Evolutionary conservation across 495 filamentous ascomycete species (phyloP).

Genomic region (Talaromyces proteolyticus): DNA sequence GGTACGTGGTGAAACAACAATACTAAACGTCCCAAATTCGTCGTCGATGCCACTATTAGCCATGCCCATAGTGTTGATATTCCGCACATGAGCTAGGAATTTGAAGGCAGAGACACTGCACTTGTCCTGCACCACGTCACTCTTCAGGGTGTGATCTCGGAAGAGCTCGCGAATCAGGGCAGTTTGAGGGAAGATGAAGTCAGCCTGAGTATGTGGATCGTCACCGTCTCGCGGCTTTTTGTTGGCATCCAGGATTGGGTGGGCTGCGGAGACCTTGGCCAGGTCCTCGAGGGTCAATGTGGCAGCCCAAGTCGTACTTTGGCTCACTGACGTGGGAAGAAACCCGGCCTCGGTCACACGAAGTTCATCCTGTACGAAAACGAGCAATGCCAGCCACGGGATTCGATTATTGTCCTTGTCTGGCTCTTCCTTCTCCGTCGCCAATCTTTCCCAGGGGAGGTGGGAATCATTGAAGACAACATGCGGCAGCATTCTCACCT

Average conservation of each 20-base stretch:
- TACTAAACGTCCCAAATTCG: slow-evolving; percentile 20
- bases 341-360: background rate
- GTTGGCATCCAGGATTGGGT: background rate
- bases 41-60: slow-evolving; percentile 22
- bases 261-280: slow-evolving; percentile 5
- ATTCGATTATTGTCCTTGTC: slow-evolving; percentile 16
- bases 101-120: slow-evolving; percentile 20
- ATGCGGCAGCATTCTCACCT: slow-evolving; percentile 34
- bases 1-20: slow-evolving; percentile 27
- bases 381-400: slow-evolving; percentile 32
- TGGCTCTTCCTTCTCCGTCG: slow-evolving; percentile 4
- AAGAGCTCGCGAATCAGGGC: background rate
- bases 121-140: too few species aligned
- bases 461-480: slow-evolving; percentile 43
- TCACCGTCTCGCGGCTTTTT: slow-evolving; percentile 14
- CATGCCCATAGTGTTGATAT: slow-evolving; percentile 31
- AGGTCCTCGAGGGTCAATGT: background rate
- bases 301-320: background rate
- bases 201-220: slow-evolving; percentile 8
- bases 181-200: slow-evolving; percentile 13
- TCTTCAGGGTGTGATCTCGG: slow-evolving; percentile 10
- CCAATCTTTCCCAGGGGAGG: slow-evolving; percentile 40
- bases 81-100: slow-evolving; percentile 37
- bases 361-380: slow-evolving; percentile 17
- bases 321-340: background rate